These are phyloP conservation scores for Orbilia blumenaviensis DNA, from an alignment of 2,329 filamentous ascomycete species.

Conservation along the genomic window DNA sequence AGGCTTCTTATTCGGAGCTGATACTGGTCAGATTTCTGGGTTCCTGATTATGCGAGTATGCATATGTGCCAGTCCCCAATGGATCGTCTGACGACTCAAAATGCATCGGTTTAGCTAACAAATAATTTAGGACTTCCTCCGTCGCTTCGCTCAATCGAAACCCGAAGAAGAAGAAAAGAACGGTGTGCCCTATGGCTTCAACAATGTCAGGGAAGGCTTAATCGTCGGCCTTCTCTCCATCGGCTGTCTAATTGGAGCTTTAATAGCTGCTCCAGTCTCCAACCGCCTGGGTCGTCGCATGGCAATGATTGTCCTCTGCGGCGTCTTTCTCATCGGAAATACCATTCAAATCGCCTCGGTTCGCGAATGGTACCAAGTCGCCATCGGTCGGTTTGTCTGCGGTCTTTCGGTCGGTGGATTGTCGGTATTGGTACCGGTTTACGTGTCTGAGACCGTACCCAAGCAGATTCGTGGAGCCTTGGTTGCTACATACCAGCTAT, in stretches of 20 bases:
- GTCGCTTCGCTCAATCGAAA: constrained; percentile 67
- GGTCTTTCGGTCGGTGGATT: constrained; percentile 73
- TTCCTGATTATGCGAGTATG: constrained; percentile 63
- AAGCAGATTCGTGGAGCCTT: constrained; percentile 72
- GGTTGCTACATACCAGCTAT: constrained; percentile 73
- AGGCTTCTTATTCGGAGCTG: constrained; percentile 71
- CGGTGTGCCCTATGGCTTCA: constrained; percentile 64
- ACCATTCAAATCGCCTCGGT: constrained; percentile 72
- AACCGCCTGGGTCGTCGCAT: constrained; percentile 71
- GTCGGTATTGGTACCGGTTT: constrained; percentile 73
- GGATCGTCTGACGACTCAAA: no score
- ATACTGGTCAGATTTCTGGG: constrained; percentile 70
- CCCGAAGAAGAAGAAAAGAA: constrained; percentile 57
- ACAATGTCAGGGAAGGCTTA: constrained; percentile 70
- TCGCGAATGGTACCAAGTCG: constrained; percentile 71
- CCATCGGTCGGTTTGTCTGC: constrained; percentile 72
- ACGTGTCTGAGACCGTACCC: constrained; percentile 73
- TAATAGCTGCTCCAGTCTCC: constrained; percentile 70
- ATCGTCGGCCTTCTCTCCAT: constrained; percentile 72
- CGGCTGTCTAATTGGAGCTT: constrained; percentile 69
- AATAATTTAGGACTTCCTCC: constrained; percentile 64
- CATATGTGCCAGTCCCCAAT: no score
- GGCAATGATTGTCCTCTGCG: constrained; percentile 70
- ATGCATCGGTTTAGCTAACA: constrained; percentile 57
- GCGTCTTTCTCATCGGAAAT: constrained; percentile 72